phyloP scores from a whole-genome alignment of 1,139 yeast genomes.

The Candida tropicalis region DNA sequence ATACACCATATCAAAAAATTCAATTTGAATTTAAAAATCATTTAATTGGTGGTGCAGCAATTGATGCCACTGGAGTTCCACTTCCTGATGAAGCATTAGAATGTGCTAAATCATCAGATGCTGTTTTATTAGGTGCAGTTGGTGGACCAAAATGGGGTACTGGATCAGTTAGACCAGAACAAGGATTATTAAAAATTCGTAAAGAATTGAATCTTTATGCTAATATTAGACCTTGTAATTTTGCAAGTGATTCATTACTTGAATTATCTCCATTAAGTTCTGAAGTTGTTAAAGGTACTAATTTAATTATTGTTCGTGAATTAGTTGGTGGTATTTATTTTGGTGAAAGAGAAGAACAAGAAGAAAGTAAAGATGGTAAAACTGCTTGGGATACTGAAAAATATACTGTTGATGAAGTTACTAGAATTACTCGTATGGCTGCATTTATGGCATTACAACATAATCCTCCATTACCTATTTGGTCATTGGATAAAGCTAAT shows the following conservation, averaged over 20 bases:
- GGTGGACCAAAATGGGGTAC: conserved; percentile 99
- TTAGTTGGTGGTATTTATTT: conserved; percentile 97
- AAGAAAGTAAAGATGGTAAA: conserved; percentile 61
- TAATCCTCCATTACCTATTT: conserved; percentile 88
- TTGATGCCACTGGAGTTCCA: conserved; percentile 94
- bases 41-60: conserved; percentile 96
- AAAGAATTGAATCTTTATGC: conserved; percentile 94
- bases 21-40: conserved; percentile 79
- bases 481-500: conserved; percentile 97
- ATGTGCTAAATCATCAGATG: conserved; percentile 88
- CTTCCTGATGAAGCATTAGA: conserved; percentile 84
- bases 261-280: conserved; percentile 86
- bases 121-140: conserved; percentile 94
- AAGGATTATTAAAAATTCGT: conserved; percentile 89
- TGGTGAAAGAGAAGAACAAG: conserved; percentile 93
- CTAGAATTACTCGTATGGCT: conserved; percentile 97
- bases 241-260: conserved; percentile 82
- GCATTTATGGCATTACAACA: conserved; percentile 94
- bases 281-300: conserved; percentile 84
- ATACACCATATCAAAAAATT: conserved; percentile 54
- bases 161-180: conserved; percentile 93
- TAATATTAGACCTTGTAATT: conserved; percentile 93
- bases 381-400: conserved; percentile 94
- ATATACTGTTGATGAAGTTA: conserved; percentile 86
- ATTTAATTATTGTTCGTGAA: conserved; percentile 91